Evolutionary conservation across 2,329 filamentous ascomycete genomes (phyloP), one percentile per base, ranked within the genome.

Genomic region (Berkeleyomyces basicola): DNA sequence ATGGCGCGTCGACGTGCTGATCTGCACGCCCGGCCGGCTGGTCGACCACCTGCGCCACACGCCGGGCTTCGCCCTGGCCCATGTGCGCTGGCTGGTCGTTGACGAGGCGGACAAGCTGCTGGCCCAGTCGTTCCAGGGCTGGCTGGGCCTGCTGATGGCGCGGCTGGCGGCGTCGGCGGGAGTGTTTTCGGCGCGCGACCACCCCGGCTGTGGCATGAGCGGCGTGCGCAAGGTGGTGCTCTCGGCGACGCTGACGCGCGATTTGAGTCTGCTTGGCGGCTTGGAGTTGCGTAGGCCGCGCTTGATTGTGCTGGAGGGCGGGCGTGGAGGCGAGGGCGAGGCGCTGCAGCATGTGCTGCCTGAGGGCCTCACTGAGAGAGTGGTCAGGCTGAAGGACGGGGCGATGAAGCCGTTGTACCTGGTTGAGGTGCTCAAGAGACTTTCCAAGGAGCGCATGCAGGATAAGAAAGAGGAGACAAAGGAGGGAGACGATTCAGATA

Each of bases 61-160:
- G 0, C 82, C 83, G 2, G 90, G 90, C 0, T 96, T 97, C 71
- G 82, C 79, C 0, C 77, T 97, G 31, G 82, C 87, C 63, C 80
- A 87, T 70, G 77, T 96, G 3, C 82, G 88, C 65, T 97, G 91
- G 90, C 78, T 97, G 0, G 82, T 96, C 2, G 87, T 96, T 55
- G 92, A 97, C 69, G 92, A 97, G 74, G 93, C 92, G 9, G 92
- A 97, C 72, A 90, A 93, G 70, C 77, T 97, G 10, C 80, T 97
- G 4, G 87, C 91, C 51, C 89, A 97, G 71, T 91, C 87, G 69
- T 96, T 93, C 72, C 91, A 96, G 71, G 87, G 92, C 69, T 96
- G 91, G 91, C 77, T 95, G 2, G 82, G 84, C 47, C 75, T 85
- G 0, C 82, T 93, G 5, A 85, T 89, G 70, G 81, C 84, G 14